A percentile compares a stretch with the other conserved stretches of the same genome.
phyloP scores from a whole-genome alignment of 1,139 yeast genomes.

The Yamadazyma blattariae region DNA sequence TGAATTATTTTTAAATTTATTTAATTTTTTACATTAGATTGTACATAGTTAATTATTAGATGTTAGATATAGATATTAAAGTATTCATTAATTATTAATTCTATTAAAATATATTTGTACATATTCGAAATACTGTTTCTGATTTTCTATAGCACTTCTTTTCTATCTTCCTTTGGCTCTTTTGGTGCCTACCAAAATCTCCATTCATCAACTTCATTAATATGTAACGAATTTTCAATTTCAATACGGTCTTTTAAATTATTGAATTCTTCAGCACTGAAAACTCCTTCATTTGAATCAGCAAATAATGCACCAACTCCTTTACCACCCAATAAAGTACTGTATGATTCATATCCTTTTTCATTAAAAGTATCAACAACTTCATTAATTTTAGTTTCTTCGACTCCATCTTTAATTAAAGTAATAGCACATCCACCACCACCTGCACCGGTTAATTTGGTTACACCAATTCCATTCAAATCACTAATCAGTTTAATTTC shows the following conservation, averaged over 20 bases:
- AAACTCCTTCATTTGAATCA: slow-evolving; percentile 16
- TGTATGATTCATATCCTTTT: slow-evolving; percentile 73
- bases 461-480: slow-evolving; percentile 66
- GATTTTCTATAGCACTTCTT: no score
- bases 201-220: slow-evolving; percentile 47
- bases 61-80: no score
- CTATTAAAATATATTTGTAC: slow-evolving; percentile 4
- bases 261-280: slow-evolving; percentile 36
- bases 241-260: slow-evolving; percentile 37
- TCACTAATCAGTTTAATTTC: slow-evolving; percentile 64
- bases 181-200: slow-evolving; percentile 49
- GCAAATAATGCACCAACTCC: slow-evolving; percentile 65
- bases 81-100: no score
- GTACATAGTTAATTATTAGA: no score
- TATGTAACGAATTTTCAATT: slow-evolving; percentile 48
- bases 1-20: no score
- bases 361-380: slow-evolving; percentile 36
- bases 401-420: slow-evolving; percentile 53
- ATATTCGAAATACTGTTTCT: no score
- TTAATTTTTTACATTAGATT: no score
- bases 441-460: slow-evolving; percentile 97
- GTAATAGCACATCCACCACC: slow-evolving; percentile 99
- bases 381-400: slow-evolving; percentile 25
- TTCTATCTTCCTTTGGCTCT: background rate
- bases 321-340: slow-evolving; percentile 82